Base-by-base conservation (phyloP, 768 basidiomycete species). In the Austroboletus festivus region DNA sequence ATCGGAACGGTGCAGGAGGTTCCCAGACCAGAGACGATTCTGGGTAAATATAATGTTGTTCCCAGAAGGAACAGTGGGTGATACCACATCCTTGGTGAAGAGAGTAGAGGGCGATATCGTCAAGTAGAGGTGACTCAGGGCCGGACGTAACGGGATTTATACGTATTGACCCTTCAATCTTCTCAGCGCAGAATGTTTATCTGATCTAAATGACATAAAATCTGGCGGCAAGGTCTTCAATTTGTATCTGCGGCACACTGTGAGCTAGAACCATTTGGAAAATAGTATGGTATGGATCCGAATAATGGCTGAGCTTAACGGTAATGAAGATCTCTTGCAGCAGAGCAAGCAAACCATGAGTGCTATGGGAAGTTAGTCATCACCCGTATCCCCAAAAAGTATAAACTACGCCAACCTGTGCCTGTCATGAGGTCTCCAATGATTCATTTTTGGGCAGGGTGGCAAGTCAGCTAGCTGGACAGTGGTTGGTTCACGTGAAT, bases 21-120 rank as follows among this genome's bases (percentile, higher is more conserved):
- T 2, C 76, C 78, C 10, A 75, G 64, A 55, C 44, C 55, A 21
- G 53, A 51, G 24, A 58, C 67, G 6, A 34, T 4, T 18, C 8
- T 46, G 20, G 45, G 30, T 4, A 20, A 7, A n/a, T n/a, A 38
- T 3, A 57, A 20, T 9, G 57, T 8, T 5, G 19, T 39, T 37
- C 48, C 24, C 16, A 58, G 37, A 18, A 42, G 30, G 16, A 55
- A 34, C 22, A 52, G 20, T 2, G 16, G 28, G 24, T 7, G 40
- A 38, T 21, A 19, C 46, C 38, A 20, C 54, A 57, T 55, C 9
- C 12, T 20, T 26, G 5, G 22, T 37, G 16, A 19, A n/a, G 16
- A 19, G 18, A 11, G 18, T 6, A 18, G 18, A 13, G 18, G 33
- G 16, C 5, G 12, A n/a, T 10, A 15, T 10, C 16, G 12, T 8